phyloP scores from a whole-genome alignment of 179 eudicot species.

The Patellifolia procumbens region DNA sequence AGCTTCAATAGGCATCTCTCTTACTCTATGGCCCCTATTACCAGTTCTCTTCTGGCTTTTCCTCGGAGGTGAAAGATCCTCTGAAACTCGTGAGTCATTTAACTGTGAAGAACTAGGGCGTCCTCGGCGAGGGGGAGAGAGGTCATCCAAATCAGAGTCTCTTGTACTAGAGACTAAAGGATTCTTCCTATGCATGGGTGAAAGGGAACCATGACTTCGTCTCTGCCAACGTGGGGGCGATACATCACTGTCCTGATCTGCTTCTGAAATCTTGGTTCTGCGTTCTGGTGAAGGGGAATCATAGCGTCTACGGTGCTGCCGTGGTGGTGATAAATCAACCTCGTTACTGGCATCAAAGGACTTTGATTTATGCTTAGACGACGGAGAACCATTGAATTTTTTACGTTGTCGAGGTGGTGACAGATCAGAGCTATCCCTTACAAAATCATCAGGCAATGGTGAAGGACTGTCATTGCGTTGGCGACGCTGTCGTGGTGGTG shows the following conservation, averaged over 20 bases:
- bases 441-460: conserved; percentile 27
- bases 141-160: conserved; percentile 24
- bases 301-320: conserved; percentile 28
- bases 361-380: conserved; percentile 27
- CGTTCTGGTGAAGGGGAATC: conserved; percentile 39
- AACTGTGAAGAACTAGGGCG: conserved; percentile 24
- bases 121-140: conserved; percentile 53
- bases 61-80: conserved; percentile 66
- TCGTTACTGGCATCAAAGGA: conserved; percentile 3
- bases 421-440: conserved; percentile 30
- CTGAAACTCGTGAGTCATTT: conserved; percentile 30
- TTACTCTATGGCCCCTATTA: conserved; percentile 17
- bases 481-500: conserved; percentile 47
- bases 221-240: conserved; percentile 37
- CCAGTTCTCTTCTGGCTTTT: conserved; percentile 31
- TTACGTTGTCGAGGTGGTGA: conserved; percentile 47
- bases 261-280: conserved; percentile 8
- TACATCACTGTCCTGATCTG: conserved; percentile 27
- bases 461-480: conserved; percentile 38
- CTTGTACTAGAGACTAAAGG: conserved; percentile 5
- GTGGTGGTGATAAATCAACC: conserved; percentile 40
- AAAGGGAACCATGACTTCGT: conserved; percentile 19
- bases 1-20: conserved; percentile 18
- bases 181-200: conserved; percentile 26
- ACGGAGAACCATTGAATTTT: conserved; percentile 20